Evolutionary conservation across 2,329 filamentous ascomycete species (phyloP), one percentile per base, ranked within the genome.

Genomic region (Sclerotinia nivalis): DNA sequence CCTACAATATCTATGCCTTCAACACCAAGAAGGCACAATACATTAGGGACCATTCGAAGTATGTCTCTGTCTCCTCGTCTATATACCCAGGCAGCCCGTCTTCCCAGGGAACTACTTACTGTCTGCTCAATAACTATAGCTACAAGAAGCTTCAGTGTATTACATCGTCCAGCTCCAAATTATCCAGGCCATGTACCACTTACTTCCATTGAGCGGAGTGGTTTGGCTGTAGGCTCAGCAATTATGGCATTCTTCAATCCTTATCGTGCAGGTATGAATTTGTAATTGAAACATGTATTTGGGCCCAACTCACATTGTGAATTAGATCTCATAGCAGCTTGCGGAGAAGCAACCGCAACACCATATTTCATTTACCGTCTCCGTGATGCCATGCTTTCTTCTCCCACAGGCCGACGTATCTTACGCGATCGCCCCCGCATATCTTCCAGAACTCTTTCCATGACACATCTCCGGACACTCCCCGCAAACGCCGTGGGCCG

Each of bases 301-400:
- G 50, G 28, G 37, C 47, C 47, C 50, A 49, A 69, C 64, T 74
- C 31, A 43, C n/a, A 5, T 15, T 45, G 59, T 15, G 12, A 25
- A 28, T 0, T 76, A 93, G 96, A 99, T 83, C 89, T 99, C 74
- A 96, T 99, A 76, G 96, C 96, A 47, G 88, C 93, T 47, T 88
- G 97, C n/a, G 95, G 94, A 78, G 96, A 99, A 84, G 90, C 94
- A 40, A 98, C 96, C 4, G 93, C 94, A 31, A 93, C 94, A 13
- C 96, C 96, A 18, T 97, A 93, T 85, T 97, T 98, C 83, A 94
- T 97, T 81, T 88, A 92, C 81, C 92, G 93, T 69, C 92, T 99
- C 28, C 93, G 93, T 74, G 88, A 95, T 79, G 92, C 91, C 73
- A 99, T 99, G 96, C 92, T 99, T 68, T 83, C 88, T 40, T 84